Evolutionary conservation across 2,329 filamentous ascomycete genomes (phyloP).

Genomic region (Aspergillus novofumigatus): DNA sequence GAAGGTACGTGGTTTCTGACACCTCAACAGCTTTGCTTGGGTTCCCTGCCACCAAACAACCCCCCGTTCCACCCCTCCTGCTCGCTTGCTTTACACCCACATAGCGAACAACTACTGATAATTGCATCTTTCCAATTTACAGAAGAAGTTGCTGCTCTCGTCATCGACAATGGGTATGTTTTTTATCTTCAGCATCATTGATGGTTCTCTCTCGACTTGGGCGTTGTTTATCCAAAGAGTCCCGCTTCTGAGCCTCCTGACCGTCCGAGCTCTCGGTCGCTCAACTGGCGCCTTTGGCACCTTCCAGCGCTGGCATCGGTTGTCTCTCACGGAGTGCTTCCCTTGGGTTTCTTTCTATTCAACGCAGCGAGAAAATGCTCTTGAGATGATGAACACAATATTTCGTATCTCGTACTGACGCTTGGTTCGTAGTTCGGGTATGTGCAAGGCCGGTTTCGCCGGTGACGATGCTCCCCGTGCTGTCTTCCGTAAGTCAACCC

Average conservation of each 20-base stretch:
- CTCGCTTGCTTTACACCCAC: constrained; percentile 15
- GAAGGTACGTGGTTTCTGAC: constrained; percentile 56
- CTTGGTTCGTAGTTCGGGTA: constrained; percentile 75
- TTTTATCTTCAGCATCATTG: constrained; percentile 23
- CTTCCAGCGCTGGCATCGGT: constrained; percentile 1
- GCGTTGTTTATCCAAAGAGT: background rate
- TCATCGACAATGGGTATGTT: constrained; percentile 99
- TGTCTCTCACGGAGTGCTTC: background rate
- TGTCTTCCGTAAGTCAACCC: constrained; percentile 91
- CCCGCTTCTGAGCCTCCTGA: background rate
- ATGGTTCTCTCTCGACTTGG: constrained; percentile 1
- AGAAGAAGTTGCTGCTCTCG: constrained; percentile 99
- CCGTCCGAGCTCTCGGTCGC: background rate
- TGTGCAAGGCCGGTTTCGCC: constrained; percentile 99
- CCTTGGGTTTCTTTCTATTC: background rate
- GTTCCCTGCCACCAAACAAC: background rate
- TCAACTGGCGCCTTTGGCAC: background rate
- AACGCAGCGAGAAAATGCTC: background rate
- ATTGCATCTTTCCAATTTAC: constrained; percentile 37
- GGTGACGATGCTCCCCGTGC: constrained; percentile 99
- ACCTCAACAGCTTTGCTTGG: constrained; percentile 25
- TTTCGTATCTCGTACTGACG: constrained; percentile 17
- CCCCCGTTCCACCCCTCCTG: constrained; percentile 6
- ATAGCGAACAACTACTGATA: constrained; percentile 32
- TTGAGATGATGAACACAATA: background rate